These are phyloP conservation scores for Nitzschia sp. DNA, from an alignment of 108 stramenopile species.

Conservation along the genomic window DNA sequence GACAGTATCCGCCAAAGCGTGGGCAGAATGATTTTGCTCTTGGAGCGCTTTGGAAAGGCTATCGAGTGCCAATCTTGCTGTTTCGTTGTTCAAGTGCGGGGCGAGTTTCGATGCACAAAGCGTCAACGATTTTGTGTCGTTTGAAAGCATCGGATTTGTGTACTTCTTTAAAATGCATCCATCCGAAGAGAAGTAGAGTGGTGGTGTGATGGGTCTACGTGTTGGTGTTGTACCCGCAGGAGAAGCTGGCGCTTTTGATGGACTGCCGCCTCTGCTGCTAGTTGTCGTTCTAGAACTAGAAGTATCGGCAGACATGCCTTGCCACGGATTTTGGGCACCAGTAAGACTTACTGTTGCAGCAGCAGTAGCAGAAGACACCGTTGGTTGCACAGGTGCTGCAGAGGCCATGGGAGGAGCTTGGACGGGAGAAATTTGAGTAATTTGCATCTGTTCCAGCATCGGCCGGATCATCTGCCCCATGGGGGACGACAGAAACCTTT, in stretches of 20 bases:
- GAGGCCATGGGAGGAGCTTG: conserved; percentile 11
- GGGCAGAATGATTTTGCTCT: background rate
- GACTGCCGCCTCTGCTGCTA: background rate
- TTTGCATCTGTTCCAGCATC: conserved; percentile 73
- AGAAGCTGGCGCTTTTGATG: background rate
- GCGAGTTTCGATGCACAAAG: conserved; percentile 50
- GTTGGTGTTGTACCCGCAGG: background rate
- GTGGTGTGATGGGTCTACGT: background rate
- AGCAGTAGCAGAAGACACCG: conserved; percentile 21
- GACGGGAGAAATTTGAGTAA: conserved; percentile 5
- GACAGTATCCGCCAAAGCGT: background rate
- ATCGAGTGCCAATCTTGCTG: conserved; percentile 4
- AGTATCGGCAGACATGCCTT: conserved; percentile 4
- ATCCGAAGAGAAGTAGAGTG: background rate
- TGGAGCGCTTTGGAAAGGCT: background rate
- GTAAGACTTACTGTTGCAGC: background rate
- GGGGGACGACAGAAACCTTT: conserved; percentile 58
- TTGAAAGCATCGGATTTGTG: conserved; percentile 59
- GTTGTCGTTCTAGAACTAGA: conserved; percentile 8
- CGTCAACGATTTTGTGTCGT: conserved; percentile 49
- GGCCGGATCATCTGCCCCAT: conserved; percentile 79
- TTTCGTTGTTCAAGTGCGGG: background rate
- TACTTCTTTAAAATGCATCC: conserved; percentile 44
- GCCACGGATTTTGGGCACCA: too few species aligned
- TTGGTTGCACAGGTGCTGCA: background rate